Evolutionary conservation across 176 grass and related monocot genomes (phyloP), one percentile per base, ranked within the genome.

Genomic region (Aegilops tauschii): DNA sequence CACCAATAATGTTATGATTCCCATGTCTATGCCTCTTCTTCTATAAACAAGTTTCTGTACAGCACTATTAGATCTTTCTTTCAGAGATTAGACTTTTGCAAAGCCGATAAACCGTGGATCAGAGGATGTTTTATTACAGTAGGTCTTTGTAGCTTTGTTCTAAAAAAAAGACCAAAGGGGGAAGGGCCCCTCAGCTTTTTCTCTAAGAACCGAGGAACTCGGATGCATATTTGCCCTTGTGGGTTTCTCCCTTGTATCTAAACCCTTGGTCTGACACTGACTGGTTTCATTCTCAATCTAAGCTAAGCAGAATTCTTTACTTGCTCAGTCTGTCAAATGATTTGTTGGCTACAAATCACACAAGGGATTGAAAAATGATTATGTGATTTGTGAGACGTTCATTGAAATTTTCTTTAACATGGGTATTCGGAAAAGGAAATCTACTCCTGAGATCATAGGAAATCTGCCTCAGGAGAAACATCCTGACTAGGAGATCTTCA

Each of bases 281-380:
- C 78, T 49, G 40, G 14, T 87, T 47, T 37, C 20, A 52, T 35
- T 37, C 9, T 35, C 65, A 52, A 62, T 47, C 6, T 30, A 83
- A 62, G 13, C 18, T 16, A 9, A 8, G 37, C 16, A 37, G 27
- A 37, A 29, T 36, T 83, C 13, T 62, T 49, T 11, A 28, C 21
- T 45, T 7, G 5, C 47, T 58, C 54, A 54, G 56, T 79, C 14
- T 63, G 47, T 73, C 40, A 65, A 89, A 31, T 44, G 61, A 21
- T 63, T 65, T 32, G 6, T 73, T 80, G 49, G n/a, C 42, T 65
- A 66, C 40, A 10, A 12, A 56, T 80, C 56, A 66, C 39, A 56
- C 25, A 64, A 75, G 42, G 72, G 1, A 36, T 65, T 63, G 50
- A 84, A n/a, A 79, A 71, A 80, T 65, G 18, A 65, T 32, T 84